These are phyloP conservation scores for Melaleuca quinquenervia DNA, from an alignment of 345 rosid species.

Conservation along the genomic window DNA sequence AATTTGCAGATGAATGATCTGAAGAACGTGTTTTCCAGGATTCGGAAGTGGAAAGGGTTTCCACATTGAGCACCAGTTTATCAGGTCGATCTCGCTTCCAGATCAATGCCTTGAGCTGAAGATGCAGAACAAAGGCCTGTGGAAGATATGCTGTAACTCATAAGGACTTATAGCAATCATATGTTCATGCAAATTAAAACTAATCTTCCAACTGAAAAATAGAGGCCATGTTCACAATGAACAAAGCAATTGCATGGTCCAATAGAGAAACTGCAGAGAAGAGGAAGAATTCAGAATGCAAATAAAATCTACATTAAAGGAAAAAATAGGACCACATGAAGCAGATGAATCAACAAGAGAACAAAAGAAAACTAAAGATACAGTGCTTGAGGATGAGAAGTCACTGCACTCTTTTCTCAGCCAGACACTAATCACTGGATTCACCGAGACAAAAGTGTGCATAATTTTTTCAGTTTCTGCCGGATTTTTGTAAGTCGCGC, in stretches of 20 bases:
- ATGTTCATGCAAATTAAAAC: background rate
- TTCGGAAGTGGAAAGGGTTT: slow-evolving; percentile 10
- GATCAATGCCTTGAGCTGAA: slow-evolving; percentile 45
- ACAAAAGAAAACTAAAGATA: background rate
- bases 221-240: background rate
- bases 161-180: background rate
- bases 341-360: background rate
- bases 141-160: background rate
- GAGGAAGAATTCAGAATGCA: background rate
- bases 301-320: background rate
- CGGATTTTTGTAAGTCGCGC: background rate
- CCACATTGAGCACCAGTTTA: slow-evolving; percentile 13
- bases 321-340: background rate
- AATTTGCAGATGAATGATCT: slow-evolving; percentile 41
- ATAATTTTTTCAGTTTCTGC: background rate
- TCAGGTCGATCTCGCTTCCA: slow-evolving; percentile 25
- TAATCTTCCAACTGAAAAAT: background rate
- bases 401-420: background rate
- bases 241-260: background rate
- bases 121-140: slow-evolving; percentile 42
- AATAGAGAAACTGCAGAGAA: background rate
- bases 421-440: background rate
- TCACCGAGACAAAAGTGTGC: background rate
- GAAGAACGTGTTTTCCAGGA: slow-evolving; percentile 22
- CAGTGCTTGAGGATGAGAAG: background rate